Evolutionary conservation across 305 asterid species (phyloP).

Genomic region (Rubia peregrina): DNA sequence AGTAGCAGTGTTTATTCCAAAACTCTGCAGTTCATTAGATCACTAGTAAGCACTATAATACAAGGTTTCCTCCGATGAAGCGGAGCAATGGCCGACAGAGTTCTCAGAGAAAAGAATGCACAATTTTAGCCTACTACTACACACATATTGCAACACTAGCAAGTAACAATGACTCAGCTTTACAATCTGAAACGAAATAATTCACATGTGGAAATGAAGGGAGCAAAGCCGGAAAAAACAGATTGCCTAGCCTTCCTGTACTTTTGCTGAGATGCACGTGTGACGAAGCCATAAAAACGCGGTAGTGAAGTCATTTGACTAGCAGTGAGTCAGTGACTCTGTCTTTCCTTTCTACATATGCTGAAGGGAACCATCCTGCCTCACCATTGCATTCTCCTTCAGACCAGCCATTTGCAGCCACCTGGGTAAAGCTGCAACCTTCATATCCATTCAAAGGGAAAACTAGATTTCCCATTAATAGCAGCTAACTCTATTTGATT

Average conservation of each 20-base stretch:
- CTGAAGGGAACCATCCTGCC: constrained; percentile 97
- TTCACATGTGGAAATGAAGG: constrained; percentile 2
- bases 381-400: constrained; percentile 90
- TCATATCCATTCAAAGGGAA: background rate
- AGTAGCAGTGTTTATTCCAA: too few relatives aligned
- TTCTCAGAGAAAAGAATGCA: background rate
- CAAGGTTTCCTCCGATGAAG: background rate
- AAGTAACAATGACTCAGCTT: background rate
- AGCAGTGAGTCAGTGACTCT: constrained; percentile 32
- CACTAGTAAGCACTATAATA: background rate
- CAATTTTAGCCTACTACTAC: background rate
- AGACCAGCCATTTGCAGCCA: constrained; percentile 77
- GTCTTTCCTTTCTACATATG: constrained; percentile 51
- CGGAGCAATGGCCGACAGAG: background rate
- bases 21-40: background rate
- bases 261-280: background rate
- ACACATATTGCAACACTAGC: background rate
- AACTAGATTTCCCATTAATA: background rate
- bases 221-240: background rate
- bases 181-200: constrained; percentile 1
- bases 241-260: constrained; percentile 10
- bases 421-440: constrained; percentile 27
- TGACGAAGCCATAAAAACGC: background rate
- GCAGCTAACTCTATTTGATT: background rate
- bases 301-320: constrained; percentile 22